Evolutionary conservation across 2,329 filamentous ascomycete genomes (phyloP).

Genomic region (Alternaria angustiovoidea): DNA sequence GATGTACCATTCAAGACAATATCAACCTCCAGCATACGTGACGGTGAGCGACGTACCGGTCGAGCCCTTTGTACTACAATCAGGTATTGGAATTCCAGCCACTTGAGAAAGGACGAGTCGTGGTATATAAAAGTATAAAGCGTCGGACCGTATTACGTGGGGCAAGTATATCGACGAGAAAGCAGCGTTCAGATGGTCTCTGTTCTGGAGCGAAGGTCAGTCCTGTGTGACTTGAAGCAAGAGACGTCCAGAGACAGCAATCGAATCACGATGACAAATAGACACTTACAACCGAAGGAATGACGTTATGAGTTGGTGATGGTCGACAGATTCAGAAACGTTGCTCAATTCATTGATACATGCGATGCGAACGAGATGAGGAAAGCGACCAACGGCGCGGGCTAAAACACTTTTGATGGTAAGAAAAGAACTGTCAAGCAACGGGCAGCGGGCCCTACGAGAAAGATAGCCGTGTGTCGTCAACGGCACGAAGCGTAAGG

Average conservation of each 20-base stretch:
- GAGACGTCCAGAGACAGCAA: neutral
- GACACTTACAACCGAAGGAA: conserved; percentile 21
- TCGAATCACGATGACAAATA: neutral
- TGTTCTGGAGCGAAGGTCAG: conserved; percentile 15
- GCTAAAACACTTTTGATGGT: conserved; percentile 19
- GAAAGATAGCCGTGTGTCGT: conserved; percentile 34
- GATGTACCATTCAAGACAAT: neutral
- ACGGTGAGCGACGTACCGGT: conserved; percentile 16
- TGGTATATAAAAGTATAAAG: conserved; percentile 1
- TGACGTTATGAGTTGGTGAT: neutral
- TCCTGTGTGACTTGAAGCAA: conserved; percentile 3
- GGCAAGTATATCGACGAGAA: neutral
- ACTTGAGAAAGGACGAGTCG: neutral
- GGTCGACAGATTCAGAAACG: neutral
- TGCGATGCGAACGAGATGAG: conserved; percentile 11
- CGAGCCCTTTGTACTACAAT: neutral
- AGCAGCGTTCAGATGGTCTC: conserved; percentile 1
- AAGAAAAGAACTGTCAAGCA: conserved; percentile 19
- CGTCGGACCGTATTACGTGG: conserved; percentile 10
- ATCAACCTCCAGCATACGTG: neutral
- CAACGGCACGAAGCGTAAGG: conserved; percentile 39
- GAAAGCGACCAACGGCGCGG: conserved; percentile 22
- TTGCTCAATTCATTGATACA: conserved; percentile 10
- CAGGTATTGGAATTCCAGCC: conserved; percentile 1
- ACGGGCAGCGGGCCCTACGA: conserved; percentile 20